Base-by-base conservation (phyloP, 768 basidiomycete genomes). In the Amylocystis lapponica region DNA sequence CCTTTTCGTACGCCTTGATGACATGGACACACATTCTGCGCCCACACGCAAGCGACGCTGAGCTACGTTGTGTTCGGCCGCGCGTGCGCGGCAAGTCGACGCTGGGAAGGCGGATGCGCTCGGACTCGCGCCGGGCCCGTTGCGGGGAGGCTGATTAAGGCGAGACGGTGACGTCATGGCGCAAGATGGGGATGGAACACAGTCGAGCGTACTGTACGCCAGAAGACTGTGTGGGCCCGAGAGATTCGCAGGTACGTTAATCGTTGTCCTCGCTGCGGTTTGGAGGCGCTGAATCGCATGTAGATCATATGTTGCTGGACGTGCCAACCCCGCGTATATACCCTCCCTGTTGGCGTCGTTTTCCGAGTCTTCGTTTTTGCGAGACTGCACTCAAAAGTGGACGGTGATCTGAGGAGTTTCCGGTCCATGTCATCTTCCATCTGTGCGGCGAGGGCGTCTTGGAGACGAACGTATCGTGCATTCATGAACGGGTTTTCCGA, bases 401-500 rank as follows among this genome's bases (percentile, higher is more conserved):
- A 66, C 22, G 59, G 68, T 38, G 60, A 69, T 31, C 55, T 57
- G 3, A 69, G 45, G 67, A 75, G 19, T 66, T 73, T 45, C 63
- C 59, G 12, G 66, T 84, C 17, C 71, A 73, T 27, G 69, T 69
- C 14, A 66, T 83, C 35, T 84, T 84, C 52, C 90, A 95, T 56
- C 63, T 88, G 4, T 76, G 83, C 48, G 86, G 88, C 1, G 65
- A 75, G 1, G 75, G 68, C 11, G 86, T 96, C 8, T 59, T 89
- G 26, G 82, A 55, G 78, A 93, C 52, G 58, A 69, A 27, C 64
- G 74, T 95, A 94, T 60, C 71, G 74, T 47, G 56, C 65, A 1
- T 91, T 95, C 67, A 83, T 94, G 79, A 61, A 67, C 22, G 67
- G 69, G 0, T 91, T 93, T 53, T 73, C 75, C 3, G 54, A 72